Evolutionary conservation across 2,329 filamentous ascomycete species (phyloP).

Genomic region (Trichoderma harzianum): DNA sequence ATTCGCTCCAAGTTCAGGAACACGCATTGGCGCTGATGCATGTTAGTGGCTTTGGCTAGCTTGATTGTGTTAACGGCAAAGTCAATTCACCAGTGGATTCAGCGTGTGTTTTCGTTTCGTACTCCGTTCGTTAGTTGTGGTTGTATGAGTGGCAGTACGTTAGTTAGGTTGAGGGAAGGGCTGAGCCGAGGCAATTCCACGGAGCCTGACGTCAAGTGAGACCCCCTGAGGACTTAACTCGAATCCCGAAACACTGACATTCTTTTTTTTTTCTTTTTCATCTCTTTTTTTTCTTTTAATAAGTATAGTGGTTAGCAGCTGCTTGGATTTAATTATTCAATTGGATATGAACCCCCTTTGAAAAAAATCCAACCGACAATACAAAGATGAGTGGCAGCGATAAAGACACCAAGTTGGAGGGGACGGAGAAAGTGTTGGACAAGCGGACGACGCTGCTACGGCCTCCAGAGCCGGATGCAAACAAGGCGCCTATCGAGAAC

Average conservation of each 20-base stretch:
- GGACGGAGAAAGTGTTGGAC: constrained; percentile 4
- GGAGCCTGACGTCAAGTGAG: constrained; percentile 9
- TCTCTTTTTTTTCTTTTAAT: not conserved
- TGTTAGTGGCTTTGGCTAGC: not conserved
- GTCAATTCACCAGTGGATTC: not conserved
- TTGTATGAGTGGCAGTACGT: not conserved
- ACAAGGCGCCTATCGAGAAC: constrained; percentile 82
- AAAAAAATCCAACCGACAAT: not conserved
- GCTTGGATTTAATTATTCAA: not conserved
- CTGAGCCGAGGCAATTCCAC: constrained; percentile 9
- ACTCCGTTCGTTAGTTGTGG: not conserved
- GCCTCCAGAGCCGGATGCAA: constrained; percentile 68
- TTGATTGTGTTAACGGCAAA: not conserved
- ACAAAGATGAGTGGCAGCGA: not conserved
- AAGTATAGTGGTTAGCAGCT: not conserved
- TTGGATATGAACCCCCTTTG: not conserved
- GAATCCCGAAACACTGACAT: not conserved
- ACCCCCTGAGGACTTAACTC: constrained; percentile 8
- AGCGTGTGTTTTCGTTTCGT: not conserved
- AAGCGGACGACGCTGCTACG: constrained; percentile 50
- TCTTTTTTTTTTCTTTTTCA: not conserved
- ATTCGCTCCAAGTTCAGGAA: not conserved
- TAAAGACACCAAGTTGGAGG: not conserved
- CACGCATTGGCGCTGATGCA: not conserved
- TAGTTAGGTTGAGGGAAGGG: not conserved